These are phyloP conservation scores for Rutstroemia sydowiana DNA, from an alignment of 2,329 filamentous ascomycete genomes.

Conservation along the genomic window DNA sequence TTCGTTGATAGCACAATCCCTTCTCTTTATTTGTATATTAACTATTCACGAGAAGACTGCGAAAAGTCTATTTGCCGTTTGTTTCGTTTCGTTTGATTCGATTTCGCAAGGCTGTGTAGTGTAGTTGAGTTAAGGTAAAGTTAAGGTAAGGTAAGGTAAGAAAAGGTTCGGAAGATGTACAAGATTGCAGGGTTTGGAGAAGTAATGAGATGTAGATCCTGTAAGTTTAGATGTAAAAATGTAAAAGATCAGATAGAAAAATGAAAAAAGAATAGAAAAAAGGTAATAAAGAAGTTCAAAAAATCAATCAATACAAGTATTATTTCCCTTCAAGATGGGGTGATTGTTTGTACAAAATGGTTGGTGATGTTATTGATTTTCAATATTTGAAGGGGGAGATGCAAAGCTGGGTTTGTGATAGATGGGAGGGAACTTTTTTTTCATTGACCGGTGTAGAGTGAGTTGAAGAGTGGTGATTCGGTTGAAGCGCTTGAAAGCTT, in stretches of 20 bases:
- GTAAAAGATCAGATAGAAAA: background rate
- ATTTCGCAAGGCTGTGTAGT: conserved; percentile 24
- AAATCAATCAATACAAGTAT: no score
- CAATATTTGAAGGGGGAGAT: background rate
- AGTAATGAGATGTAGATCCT: background rate
- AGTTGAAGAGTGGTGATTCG: background rate
- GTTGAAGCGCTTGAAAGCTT: background rate
- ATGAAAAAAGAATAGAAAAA: no score
- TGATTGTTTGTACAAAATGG: background rate
- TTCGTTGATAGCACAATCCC: conserved; percentile 20
- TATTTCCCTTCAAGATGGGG: background rate
- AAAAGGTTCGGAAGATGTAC: background rate
- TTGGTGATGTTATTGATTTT: background rate
- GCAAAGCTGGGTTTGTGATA: background rate
- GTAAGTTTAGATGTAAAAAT: background rate
- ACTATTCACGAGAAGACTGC: background rate
- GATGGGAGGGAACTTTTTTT: background rate
- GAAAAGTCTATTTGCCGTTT: background rate
- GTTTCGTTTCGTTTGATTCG: background rate
- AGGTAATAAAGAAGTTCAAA: no score
- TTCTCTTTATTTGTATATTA: background rate
- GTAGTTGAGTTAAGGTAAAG: conserved; percentile 10
- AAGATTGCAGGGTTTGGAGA: background rate
- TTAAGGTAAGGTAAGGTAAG: conserved; percentile 6
- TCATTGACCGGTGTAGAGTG: background rate